Evolutionary conservation across 768 basidiomycete genomes (phyloP), one percentile per base, ranked within the genome.

Genomic region (Hypsizygus marmoreus): DNA sequence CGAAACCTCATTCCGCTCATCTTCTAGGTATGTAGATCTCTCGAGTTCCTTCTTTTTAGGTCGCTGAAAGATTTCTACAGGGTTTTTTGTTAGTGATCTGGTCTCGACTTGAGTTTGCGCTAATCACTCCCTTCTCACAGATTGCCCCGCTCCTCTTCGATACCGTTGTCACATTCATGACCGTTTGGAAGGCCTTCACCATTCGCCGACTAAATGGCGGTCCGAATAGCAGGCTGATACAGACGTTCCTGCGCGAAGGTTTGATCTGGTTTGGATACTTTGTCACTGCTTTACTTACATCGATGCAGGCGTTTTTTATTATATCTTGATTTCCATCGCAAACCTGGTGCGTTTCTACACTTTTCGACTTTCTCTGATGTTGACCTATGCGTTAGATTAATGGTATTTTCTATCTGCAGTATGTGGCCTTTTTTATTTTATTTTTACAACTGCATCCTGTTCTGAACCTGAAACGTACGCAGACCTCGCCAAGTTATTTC

Each of bases 371-470:
- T 30, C 19, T 34, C 8, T 24, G 38, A n/a, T 4, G 38, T 45
- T 38, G 22, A 22, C 20, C 49, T 19, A 57, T 8, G 35, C 19
- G 20, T 17, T 40, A 77, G 75, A 81, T 90, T 61, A 91, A 91
- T 52, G 88, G 88, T 32, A 84, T 90, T 26, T 90, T 90, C 62
- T 91, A 90, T 63, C 76, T 91, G n/a, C 88, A 90, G 86, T 88
- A 54, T 53, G 83, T 44, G 17, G 9, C 6, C 37, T 9, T 8
- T 2, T 9, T 23, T 8, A 36, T 1, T 30, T 4, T 36, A 8
- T 9, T 19, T 11, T 40, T 2, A 16, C 26, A 25, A 9, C 22
- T 35, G 19, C 28, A 13, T 25, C 28, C 12, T 35, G 19, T 37
- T 6, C 17, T 31, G 41, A 28, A n/a, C 28, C 35, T 23, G 31